phyloP scores from a whole-genome alignment of 805 yeast species.

The Kodamaea fukazawae region DNA sequence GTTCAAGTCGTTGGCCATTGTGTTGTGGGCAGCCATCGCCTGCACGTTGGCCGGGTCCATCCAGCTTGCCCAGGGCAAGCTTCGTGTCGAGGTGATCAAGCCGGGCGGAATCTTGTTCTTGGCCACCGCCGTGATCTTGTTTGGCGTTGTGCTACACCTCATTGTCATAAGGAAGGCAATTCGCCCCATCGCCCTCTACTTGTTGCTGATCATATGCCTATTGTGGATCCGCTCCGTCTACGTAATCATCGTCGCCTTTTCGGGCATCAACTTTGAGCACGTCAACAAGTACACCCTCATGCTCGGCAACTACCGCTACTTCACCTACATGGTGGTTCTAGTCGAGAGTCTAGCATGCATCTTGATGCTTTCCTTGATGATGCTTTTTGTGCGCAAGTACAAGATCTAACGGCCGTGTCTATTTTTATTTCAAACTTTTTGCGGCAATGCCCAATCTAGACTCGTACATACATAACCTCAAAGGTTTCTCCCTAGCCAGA shows the following conservation, averaged over 20 bases:
- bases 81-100: constrained; percentile 1
- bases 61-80: background rate
- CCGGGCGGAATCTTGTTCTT: constrained; percentile 2
- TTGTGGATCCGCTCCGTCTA: constrained; percentile 3
- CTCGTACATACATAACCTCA: background rate
- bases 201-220: background rate
- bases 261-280: background rate
- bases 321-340: constrained; percentile 3
- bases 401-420: background rate
- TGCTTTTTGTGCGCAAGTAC: constrained; percentile 1
- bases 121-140: background rate
- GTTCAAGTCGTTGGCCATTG: constrained; percentile 3
- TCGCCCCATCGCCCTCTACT: background rate
- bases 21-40: constrained; percentile 5
- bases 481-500: background rate
- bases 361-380: constrained; percentile 1
- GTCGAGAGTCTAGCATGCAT: background rate
- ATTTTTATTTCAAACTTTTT: no score
- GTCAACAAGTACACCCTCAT: constrained; percentile 2
- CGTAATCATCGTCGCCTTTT: constrained; percentile 2
- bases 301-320: constrained; percentile 1
- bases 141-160: constrained; percentile 1
- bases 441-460: no score
- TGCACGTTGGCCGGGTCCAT: constrained; percentile 3
- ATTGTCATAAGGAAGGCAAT: background rate